Conservation (phyloP, 257 asterid genomes). For the Solanum infundibuliforme region DNA sequence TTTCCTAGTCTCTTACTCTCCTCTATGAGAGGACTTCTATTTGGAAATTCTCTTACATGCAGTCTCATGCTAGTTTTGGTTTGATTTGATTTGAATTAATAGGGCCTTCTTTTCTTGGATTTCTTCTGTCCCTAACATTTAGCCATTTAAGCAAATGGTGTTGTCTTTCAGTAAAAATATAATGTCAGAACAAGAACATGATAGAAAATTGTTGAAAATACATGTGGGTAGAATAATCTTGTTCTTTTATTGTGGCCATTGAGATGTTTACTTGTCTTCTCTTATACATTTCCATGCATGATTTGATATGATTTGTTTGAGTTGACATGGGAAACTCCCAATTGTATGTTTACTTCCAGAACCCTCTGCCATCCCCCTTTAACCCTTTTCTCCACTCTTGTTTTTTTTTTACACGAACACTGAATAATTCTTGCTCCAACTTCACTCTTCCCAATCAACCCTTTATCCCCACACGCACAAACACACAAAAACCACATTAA, state of each 20-base stretch:
- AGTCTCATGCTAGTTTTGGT: background rate
- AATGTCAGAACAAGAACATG: background rate
- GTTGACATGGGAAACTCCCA: background rate
- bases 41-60: background rate
- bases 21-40: background rate
- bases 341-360: constrained; percentile 36
- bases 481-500: constrained; percentile 1
- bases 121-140: background rate
- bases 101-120: background rate
- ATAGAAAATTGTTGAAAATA: background rate
- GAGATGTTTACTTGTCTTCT: background rate
- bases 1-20: background rate
- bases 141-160: background rate
- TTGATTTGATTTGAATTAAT: background rate
- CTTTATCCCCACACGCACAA: background rate
- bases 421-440: background rate
- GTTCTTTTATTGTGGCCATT: background rate
- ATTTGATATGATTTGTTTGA: background rate
- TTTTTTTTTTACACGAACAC: background rate
- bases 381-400: constrained; percentile 18
- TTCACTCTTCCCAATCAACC: background rate
- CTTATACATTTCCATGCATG: no score
- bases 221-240: background rate
- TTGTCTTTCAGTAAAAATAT: background rate
- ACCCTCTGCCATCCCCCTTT: constrained; percentile 32